phyloP scores from a whole-genome alignment of 2,329 filamentous ascomycete species.

The Fusarium citri region DNA sequence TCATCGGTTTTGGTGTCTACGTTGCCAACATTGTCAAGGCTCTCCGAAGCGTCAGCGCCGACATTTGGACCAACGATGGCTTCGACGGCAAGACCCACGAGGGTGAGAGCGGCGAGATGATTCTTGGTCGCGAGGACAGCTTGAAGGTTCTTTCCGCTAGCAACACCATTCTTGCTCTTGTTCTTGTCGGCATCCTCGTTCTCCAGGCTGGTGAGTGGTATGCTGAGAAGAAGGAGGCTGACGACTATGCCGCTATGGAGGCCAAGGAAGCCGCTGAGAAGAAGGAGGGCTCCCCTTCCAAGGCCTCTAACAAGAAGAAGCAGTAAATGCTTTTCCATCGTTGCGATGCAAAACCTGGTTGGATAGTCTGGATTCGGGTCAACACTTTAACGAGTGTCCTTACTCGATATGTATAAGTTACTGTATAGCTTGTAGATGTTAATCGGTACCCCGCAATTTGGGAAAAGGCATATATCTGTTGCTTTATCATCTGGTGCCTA shows the following conservation, averaged over 20 bases:
- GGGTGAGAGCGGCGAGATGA: constrained; percentile 67
- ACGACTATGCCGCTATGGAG: constrained; percentile 75
- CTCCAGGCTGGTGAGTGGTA: constrained; percentile 99
- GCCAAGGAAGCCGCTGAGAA: constrained; percentile 56
- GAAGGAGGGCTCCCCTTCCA: constrained; percentile 50
- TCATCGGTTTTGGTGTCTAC: constrained; percentile 92
- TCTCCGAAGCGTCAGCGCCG: constrained; percentile 81
- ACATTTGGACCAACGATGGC: constrained; percentile 66
- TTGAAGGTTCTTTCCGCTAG: constrained; percentile 91
- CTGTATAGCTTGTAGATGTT: constrained; percentile 21
- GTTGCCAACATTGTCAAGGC: constrained; percentile 97
- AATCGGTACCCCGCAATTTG: neutral
- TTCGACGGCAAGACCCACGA: constrained; percentile 52
- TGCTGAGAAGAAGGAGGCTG: constrained; percentile 90
- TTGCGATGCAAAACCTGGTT: neutral
- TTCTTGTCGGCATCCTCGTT: constrained; percentile 90
- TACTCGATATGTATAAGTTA: constrained; percentile 6
- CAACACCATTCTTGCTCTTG: constrained; percentile 94
- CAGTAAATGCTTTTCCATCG: constrained; percentile 41
- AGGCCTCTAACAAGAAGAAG: constrained; percentile 53
- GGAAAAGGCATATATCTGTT: constrained; percentile 2
- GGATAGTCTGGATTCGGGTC: neutral
- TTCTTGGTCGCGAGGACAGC: constrained; percentile 86
- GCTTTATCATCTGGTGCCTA: neutral
- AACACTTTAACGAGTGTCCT: neutral